Base-by-base conservation (phyloP, 768 basidiomycete genomes). In the Heimioporus sp. region DNA sequence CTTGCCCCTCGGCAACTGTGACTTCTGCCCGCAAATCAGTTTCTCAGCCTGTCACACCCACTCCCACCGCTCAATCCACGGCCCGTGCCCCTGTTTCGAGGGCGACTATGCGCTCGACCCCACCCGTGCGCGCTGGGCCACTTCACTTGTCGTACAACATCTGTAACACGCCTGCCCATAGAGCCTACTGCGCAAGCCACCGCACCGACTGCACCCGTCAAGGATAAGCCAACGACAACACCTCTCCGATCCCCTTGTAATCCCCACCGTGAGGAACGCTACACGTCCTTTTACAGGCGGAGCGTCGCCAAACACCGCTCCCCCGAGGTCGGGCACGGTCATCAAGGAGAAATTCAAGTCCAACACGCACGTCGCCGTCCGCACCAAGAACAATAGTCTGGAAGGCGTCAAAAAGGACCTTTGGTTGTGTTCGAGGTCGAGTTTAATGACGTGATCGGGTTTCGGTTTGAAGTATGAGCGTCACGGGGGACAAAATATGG, bases 321-420 rank as follows among this genome's bases (percentile, higher is more conserved):
- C 61, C 6, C 56, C 62, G 5, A 58, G 64, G 37, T 58, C 62
- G 3, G 62, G 63, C 9, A 68, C 65, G 37, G 64, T 64, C 28
- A 62, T 57, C 36, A 63, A 50, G 30, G 62, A 43, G 2, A 57
- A 40, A 15, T 59, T 61, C 32, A 57, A 61, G 38, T 51, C 62
- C 15, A 62, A 64, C 40, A 51, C 53, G 4, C 66, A 64, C 40
- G 36, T 53, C 24, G 56, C 43, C 10, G 36, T 57, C 13, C 57
- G 56, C 15, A 49, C 58, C 2, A 36, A 55, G 40, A 68, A 49
- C 31, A 63, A 53, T 10, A 57, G 62, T 36, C 16, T 70, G 35
- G 62, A 62, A 48, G 63, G 66, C 31, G 65, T 66, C 46, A 68
- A 62, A 54, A 70, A 64, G 48, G 59, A 60, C n/a, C 66, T 70